Base-by-base conservation (phyloP, 1,139 yeast species). In the Suhomyces anneliseae region DNA sequence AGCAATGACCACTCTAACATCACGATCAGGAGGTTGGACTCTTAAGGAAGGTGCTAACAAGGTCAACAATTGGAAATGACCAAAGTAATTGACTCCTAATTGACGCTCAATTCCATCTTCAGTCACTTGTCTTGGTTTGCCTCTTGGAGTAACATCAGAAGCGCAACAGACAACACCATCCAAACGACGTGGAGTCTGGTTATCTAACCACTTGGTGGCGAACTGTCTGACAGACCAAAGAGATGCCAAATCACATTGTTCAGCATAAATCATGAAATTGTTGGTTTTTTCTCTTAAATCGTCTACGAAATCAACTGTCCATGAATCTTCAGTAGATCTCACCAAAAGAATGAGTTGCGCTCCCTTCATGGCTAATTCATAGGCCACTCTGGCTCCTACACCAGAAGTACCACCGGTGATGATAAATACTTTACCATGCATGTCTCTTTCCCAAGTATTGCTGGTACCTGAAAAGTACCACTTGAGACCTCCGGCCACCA, bases 181-280 rank as follows among this genome's bases (percentile, higher is more conserved):
- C 46, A 93, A 72, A 48, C 99, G 69, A 56, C 99, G 76, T 7
- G 97, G 95, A 1, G 97, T 96, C 36, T 83, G 74, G 61, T 88
- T 90, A 65, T 93, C 96, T 50, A 93, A 74, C 98, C 98, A 93
- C 53, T 78, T 83, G 1, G 99, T 92, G 31, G 97, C 97, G 71
- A 93, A 93, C 62, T 84, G 83, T 55, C 99, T 76, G n/a, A 93
- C 77, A 7, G 92, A 83, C 61, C 85, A 74, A 51, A 93, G 71
- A 46, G 89, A 84, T 27, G 82, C 75, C 50, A 93, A 72, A 64
- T 95, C 95, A 65, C 96, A 90, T 55, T 84, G 81, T 60, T 93
- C 99, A 10, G 95, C 95, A 63, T 89, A 92, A 36, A 93, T 81
- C 75, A 92, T 65, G 47, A 79, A 78, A 66, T 92, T 93, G 42